These are phyloP conservation scores for Silene vulgaris DNA, from an alignment of 179 eudicot species.

Conservation along the genomic window DNA sequence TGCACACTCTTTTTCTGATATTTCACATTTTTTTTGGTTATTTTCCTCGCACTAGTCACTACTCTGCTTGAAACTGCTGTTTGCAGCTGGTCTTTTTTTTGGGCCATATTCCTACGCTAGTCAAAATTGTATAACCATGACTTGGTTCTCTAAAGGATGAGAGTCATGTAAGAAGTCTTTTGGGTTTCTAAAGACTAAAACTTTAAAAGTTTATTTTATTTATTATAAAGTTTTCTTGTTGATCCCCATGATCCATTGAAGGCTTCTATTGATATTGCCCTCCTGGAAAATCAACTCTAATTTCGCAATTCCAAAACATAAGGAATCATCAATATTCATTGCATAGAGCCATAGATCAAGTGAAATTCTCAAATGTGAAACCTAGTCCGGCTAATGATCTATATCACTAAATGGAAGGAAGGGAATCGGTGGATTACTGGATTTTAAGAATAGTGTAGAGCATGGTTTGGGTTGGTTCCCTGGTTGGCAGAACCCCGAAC, in stretches of 20 bases:
- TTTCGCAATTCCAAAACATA: background rate
- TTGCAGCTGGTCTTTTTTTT: background rate
- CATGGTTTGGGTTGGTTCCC: too few species aligned
- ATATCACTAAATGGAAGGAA: background rate
- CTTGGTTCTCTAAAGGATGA: background rate
- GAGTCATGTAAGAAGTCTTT: background rate
- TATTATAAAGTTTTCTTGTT: background rate
- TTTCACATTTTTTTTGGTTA: background rate
- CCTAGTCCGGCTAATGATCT: too few species aligned
- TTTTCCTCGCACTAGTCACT: background rate
- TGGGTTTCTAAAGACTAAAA: background rate
- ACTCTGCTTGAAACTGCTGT: background rate
- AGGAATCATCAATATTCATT: too few species aligned
- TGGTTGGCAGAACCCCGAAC: too few species aligned
- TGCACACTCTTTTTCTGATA: background rate
- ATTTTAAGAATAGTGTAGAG: conserved; percentile 1
- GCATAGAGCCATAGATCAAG: too few species aligned
- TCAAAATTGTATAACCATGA: background rate
- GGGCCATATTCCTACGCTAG: background rate
- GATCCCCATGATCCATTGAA: background rate
- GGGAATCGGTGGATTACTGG: background rate
- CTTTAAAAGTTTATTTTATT: background rate
- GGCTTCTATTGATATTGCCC: background rate
- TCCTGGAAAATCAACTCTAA: background rate
- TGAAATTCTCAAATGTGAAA: too few species aligned